Evolutionary conservation across 2,329 filamentous ascomycete species (phyloP).

Genomic region (Fusarium marasasianum): DNA sequence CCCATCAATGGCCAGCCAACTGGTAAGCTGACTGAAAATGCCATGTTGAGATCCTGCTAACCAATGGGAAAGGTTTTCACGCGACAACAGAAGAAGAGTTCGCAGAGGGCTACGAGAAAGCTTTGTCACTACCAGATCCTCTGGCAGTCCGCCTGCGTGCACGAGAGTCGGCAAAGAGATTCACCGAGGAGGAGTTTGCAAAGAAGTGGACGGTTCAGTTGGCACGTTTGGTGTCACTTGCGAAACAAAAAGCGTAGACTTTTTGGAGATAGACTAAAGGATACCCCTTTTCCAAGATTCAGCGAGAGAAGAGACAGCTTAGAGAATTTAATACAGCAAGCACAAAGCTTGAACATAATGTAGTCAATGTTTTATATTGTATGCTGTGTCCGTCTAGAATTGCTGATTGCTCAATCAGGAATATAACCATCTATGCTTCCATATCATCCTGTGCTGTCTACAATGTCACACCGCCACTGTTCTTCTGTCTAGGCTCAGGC

Average conservation of each 20-base stretch:
- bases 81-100: slow-evolving; percentile 83
- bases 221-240: slow-evolving; percentile 71
- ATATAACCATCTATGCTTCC: not conserved
- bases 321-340: slow-evolving; percentile 25
- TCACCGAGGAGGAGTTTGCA: slow-evolving; percentile 88
- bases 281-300: slow-evolving; percentile 47
- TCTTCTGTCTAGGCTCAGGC: slow-evolving; percentile 77
- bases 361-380: not conserved
- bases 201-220: slow-evolving; percentile 81
- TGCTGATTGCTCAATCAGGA: not conserved
- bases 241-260: slow-evolving; percentile 34
- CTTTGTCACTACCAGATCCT: slow-evolving; percentile 76
- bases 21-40: slow-evolving; percentile 59
- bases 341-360: not conserved
- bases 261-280: slow-evolving; percentile 46
- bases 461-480: slow-evolving; percentile 70
- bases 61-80: slow-evolving; percentile 73
- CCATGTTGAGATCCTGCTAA: not conserved
- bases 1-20: slow-evolving; percentile 81
- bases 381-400: not conserved
- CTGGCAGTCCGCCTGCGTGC: slow-evolving; percentile 80
- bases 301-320: slow-evolving; percentile 16
- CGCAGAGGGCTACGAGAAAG: slow-evolving; percentile 80
- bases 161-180: slow-evolving; percentile 79
- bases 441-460: slow-evolving; percentile 32